Base-by-base conservation (phyloP, 148 eudicot species). In the Camellia japonica region DNA sequence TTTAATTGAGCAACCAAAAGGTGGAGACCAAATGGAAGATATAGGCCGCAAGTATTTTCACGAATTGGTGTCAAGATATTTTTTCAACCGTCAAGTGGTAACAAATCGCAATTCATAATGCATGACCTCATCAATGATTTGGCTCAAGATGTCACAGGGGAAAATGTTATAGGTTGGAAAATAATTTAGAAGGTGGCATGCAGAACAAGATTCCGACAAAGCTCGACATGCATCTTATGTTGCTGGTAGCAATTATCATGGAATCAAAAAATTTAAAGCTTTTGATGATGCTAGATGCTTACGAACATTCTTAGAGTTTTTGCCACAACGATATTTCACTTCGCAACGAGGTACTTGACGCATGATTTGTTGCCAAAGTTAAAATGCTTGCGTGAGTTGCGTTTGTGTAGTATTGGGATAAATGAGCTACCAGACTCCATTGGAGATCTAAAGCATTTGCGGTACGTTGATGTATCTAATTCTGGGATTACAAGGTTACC, bases 51-150 rank as follows among this genome's bases (percentile, higher is more conserved):
- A 61, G 65, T 61, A n/a, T 9, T 61, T 61, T n/a, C 7, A 16
- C 18, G 65, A 61, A n/a, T 9, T 61, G 23, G 20, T 61, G 23
- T 61, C 65, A n/a, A 61, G 65, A 20, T 61, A 16, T 61, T 61
- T 61, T 61, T 61, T 20, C 23, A 61, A 61, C 19, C 19, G 3
- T 61, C 65, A 16, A 6, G 23, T n/a, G 23, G 43, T 44, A 68
- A 5, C n/a, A n/a, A n/a, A n/a, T n/a, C n/a, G n/a, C n/a, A n/a
- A n/a, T n/a, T n/a, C n/a, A n/a, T n/a, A 4, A 83, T 83, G 86
- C 86, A 83, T 72, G 80, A 76, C 73, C 68, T 83, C 15, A 59
- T 76, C 15, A 82, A 80, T 76, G 86, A 80, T 30, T 69, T 83
- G 54, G 86, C 86, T 43, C 59, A n/a, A 30, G 16, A 49, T 75